Evolutionary conservation across 179 eudicot genomes (phyloP), one percentile per base, ranked within the genome.

Genomic region (Silene coronaria): DNA sequence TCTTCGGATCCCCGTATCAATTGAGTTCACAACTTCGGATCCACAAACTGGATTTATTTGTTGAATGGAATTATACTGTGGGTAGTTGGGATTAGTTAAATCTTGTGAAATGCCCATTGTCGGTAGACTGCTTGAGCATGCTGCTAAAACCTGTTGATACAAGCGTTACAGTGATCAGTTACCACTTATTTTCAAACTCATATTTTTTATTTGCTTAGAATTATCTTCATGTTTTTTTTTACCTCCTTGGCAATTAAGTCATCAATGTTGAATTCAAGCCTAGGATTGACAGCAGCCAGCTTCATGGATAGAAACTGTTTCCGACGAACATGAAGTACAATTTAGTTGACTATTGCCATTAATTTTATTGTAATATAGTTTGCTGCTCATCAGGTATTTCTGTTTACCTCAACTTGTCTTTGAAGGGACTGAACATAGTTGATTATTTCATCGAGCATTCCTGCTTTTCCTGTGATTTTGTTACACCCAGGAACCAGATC

Each of bases 361-460:
- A n/a, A 23, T 70, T 55, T 53, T 27, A 36, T 7, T 51, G 11
- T 23, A 53, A 23, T 42, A n/a, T 73, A 22, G 55, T 42, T 42
- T 76, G 21, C 38, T 17, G 48, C 71, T 28, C 57, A 16, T 24
- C 28, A 62, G 63, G 24, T 23, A 22, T 27, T 48, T 75, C 11
- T 53, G 61, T 67, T 28, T 86, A 93, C 98, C 98, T 93, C 97
- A 16, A 93, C 97, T 93, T 91, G 98, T 89, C 90, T 84, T 78
- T 93, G 98, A 70, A 93, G 95, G 27, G 98, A 93, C 79, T 93
- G 97, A 59, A 94, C 96, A 75, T 94, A 92, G 81, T 94, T 92
- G 68, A 94, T 94, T 68, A 94, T 94, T 78, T 94, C 98, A 60
- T 94, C 98, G 1, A 94, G 94, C 98, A 90, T 92, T 79, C 98